Evolutionary conservation across 2,329 filamentous ascomycete species (phyloP).

Genomic region (Ophiognomonia clavigignenti-juglandacearum): DNA sequence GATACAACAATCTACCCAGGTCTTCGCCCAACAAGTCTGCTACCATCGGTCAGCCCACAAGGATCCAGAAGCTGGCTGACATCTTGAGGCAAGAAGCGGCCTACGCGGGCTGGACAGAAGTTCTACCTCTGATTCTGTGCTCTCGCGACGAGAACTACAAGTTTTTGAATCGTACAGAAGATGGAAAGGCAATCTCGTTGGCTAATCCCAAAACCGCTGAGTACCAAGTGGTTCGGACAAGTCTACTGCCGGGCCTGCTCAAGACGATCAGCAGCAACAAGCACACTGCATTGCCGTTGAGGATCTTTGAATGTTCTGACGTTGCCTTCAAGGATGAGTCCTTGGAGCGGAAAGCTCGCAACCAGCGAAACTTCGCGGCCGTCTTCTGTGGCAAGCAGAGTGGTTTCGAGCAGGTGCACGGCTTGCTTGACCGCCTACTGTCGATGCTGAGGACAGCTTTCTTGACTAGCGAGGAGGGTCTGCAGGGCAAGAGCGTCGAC

Average conservation of each 20-base stretch:
- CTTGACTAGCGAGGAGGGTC: conserved; percentile 68
- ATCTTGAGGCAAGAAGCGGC: conserved; percentile 85
- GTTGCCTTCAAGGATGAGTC: conserved; percentile 84
- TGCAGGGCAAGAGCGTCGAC: conserved; percentile 45
- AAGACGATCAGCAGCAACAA: conserved; percentile 96
- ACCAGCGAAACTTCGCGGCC: conserved; percentile 93
- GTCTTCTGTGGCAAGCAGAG: conserved; percentile 92
- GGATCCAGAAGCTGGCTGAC: conserved; percentile 91
- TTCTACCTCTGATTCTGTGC: conserved; percentile 93
- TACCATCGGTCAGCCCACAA: conserved; percentile 79
- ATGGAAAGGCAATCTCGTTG: conserved; percentile 76
- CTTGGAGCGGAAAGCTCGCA: conserved; percentile 80
- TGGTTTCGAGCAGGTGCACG: conserved; percentile 94
- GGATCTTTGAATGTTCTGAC: conserved; percentile 87
- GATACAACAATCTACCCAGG: conserved; percentile 92
- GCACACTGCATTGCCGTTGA: conserved; percentile 80
- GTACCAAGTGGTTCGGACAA: conserved; percentile 90
- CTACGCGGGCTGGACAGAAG: conserved; percentile 94
- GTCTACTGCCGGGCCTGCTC: conserved; percentile 64
- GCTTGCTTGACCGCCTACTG: conserved; percentile 85
- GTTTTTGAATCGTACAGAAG: conserved; percentile 87
- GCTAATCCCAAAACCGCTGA: conserved; percentile 91
- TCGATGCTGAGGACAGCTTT: conserved; percentile 85
- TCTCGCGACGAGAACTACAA: conserved; percentile 97
- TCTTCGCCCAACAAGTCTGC: conserved; percentile 81